A percentile compares a stretch with the other conserved stretches of the same genome.
Evolutionary conservation across 129 eudicot species (phyloP).

Genomic region (Centaurea solstitialis): DNA sequence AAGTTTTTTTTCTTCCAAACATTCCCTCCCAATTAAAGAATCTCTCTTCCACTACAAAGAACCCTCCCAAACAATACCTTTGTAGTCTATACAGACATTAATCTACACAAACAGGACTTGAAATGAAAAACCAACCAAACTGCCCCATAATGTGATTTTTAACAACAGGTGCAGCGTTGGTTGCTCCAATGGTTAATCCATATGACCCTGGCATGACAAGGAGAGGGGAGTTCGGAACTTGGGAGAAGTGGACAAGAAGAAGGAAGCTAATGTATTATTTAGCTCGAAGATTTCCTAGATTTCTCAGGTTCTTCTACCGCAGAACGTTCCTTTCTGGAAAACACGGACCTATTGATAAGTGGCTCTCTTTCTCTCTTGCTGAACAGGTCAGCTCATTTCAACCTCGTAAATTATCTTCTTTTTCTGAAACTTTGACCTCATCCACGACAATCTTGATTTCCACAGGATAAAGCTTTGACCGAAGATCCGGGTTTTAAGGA

Average conservation of each 20-base stretch:
- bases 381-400: slow-evolving; percentile 46
- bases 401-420: background rate
- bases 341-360: slow-evolving; percentile 76
- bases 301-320: slow-evolving; percentile 62
- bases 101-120: too few relatives aligned
- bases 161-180: slow-evolving; percentile 74
- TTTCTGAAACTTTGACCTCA: slow-evolving; percentile 2
- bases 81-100: too few relatives aligned
- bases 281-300: slow-evolving; percentile 74
- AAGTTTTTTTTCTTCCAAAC: too few relatives aligned
- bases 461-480: slow-evolving; percentile 67
- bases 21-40: too few relatives aligned
- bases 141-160: background rate
- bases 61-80: too few relatives aligned
- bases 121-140: too few relatives aligned
- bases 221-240: slow-evolving; percentile 63
- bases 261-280: slow-evolving; percentile 68
- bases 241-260: slow-evolving; percentile 74
- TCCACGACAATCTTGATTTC: slow-evolving; percentile 3
- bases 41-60: too few relatives aligned
- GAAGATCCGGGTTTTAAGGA: slow-evolving; percentile 55
- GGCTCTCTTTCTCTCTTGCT: slow-evolving; percentile 67
- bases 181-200: slow-evolving; percentile 90
- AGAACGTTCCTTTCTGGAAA: slow-evolving; percentile 83
- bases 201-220: slow-evolving; percentile 77